Evolutionary conservation across 129 eudicot species (phyloP).

Genomic region (Heracleum sosnowskyi): DNA sequence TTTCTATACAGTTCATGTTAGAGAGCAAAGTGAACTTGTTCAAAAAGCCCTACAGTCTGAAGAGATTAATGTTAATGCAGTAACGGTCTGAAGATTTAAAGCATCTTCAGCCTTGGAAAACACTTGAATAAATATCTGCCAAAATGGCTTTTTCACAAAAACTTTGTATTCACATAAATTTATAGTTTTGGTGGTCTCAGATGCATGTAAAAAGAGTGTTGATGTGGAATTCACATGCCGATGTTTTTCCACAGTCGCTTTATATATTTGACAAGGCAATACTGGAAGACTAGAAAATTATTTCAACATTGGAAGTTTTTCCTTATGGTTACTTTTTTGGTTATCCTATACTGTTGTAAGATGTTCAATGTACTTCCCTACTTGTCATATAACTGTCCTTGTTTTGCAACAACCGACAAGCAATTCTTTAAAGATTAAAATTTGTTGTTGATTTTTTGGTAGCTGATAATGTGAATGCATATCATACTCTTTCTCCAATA

Average conservation of each 20-base stretch:
- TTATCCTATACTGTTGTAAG: neutral
- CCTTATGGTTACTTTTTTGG: neutral
- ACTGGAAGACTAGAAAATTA: neutral
- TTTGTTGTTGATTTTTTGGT: too few species aligned
- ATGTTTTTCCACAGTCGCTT: neutral
- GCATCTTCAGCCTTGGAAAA: neutral
- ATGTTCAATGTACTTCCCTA: neutral
- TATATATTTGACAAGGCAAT: neutral
- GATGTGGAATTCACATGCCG: neutral
- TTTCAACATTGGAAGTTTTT: neutral
- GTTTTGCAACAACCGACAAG: neutral
- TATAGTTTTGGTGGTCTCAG: neutral
- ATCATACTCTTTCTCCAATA: too few species aligned
- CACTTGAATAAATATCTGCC: slow-evolving; percentile 3
- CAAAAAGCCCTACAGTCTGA: slow-evolving; percentile 74
- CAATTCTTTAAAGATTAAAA: too few species aligned
- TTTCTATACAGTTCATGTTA: slow-evolving; percentile 51
- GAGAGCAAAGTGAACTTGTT: slow-evolving; percentile 76
- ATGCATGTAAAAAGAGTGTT: neutral
- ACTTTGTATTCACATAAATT: neutral
- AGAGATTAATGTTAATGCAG: slow-evolving; percentile 21
- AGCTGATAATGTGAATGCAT: too few species aligned
- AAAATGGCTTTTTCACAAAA: neutral
- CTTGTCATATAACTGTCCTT: neutral
- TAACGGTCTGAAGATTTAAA: neutral